Evolutionary conservation across 2,329 filamentous ascomycete species (phyloP).

Genomic region (Dendrostoma leiphaemia): DNA sequence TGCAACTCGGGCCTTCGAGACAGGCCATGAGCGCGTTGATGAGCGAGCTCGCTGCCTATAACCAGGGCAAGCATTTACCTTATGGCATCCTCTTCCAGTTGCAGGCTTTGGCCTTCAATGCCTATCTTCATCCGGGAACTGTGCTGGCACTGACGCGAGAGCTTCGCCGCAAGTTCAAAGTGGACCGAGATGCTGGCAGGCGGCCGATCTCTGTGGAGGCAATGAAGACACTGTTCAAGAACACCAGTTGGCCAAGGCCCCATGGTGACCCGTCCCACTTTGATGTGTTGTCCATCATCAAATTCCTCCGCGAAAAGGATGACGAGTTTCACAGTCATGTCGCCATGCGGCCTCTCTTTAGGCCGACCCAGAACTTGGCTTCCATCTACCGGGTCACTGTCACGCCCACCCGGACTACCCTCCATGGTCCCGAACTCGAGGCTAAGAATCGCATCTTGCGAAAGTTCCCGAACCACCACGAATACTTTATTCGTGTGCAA

Average conservation of each 20-base stretch:
- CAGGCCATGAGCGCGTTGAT: conserved; percentile 32
- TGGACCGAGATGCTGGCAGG: conserved; percentile 23
- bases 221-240: conserved; percentile 49
- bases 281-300: conserved; percentile 38
- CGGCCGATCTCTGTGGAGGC: conserved; percentile 49
- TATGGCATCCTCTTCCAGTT: conserved; percentile 62
- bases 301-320: conserved; percentile 39
- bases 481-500: conserved; percentile 67
- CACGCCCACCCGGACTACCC: conserved; percentile 56
- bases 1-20: conserved; percentile 11
- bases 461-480: conserved; percentile 56
- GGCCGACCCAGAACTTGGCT: conserved; percentile 39
- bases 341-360: conserved; percentile 14
- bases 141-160: conserved; percentile 45
- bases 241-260: conserved; percentile 55
- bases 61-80: conserved; percentile 34
- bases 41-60: conserved; percentile 26
- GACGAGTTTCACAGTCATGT: conserved; percentile 22
- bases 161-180: conserved; percentile 34
- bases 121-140: conserved; percentile 55
- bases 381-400: conserved; percentile 55
- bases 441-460: conserved; percentile 69
- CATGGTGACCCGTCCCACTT: conserved; percentile 42
- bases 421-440: conserved; percentile 63
- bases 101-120: conserved; percentile 61